Evolutionary conservation across 768 basidiomycete genomes (phyloP), one percentile per base, ranked within the genome.

Genomic region (Suillus cothurnatus): DNA sequence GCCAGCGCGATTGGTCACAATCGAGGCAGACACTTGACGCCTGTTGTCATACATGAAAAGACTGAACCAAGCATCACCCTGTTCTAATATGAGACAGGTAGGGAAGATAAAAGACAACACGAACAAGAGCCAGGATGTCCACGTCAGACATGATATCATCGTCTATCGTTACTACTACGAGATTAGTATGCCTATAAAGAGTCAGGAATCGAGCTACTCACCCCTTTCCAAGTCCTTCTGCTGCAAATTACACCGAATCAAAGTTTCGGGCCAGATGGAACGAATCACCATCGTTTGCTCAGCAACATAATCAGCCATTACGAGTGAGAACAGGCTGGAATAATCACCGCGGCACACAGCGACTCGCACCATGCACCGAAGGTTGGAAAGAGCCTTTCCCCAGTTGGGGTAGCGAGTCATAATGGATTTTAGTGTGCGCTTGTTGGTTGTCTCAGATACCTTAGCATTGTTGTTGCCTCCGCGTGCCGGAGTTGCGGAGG

Each of bases 361-460:
- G 6, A 15, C 49, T 50, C 14, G 3, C 15, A 26, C 0, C 49
- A 50, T 26, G 49, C 49, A 50, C 23, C 14, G 6, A 50, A 50
- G 49, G 23, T 26, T 26, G 6, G 23, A 0, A 15, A 50, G 49
- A 26, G 49, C 49, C 49, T 50, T 50, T 50, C 6, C 49, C 49
- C 49, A 50, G 49, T 50, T 50, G 23, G 23, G 14, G 23, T 50
- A 7, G 14, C 0, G 2, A 26, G 4, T 3, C 23, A 26, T 23
- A 8, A 50, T 49, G 6, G 0, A 0, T 0, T 8, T 2, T 4
- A 26, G 6, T 15, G 5, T 49, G 3, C 3, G 11, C 14, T 8
- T 21, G 21, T 45, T 9, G 11, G 36, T 11, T 12, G 11, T 36
- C n/a, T n/a, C n/a, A n/a, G n/a, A n/a, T n/a, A n/a, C n/a, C 2